Evolutionary conservation across 164 flowering plant species (phyloP), one percentile per base, ranked within the genome.

Genomic region (Magnolia kwangsiensis): DNA sequence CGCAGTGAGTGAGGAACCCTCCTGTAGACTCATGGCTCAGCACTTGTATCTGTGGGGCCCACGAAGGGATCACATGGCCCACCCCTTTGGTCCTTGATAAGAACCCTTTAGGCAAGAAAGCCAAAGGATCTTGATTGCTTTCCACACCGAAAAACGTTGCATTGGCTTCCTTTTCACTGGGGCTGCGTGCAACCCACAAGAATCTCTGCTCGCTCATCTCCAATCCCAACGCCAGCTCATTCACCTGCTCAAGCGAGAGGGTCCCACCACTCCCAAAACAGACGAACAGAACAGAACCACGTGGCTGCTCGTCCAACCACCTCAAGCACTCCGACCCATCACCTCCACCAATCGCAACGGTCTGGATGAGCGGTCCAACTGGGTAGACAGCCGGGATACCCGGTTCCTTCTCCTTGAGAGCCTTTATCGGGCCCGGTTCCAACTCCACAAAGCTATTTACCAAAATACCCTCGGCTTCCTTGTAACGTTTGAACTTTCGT

Each of bases 261-360:
- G 88, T 82, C 31, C 88, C 88, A 18, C 85, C 86, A n/a, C 86
- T 86, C 8, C 88, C 88, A 10, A 86, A 86, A 0, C 77, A 82
- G 1, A 86, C 78, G 51, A 73, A 84, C 19, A 86, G 74, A 7
- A 86, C 88, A 0, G 85, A 80, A 0, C 78, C 84, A 11, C 10
- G 58, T n/a, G 85, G 85, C 64, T 86, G 88, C 8, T 77, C 66
- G 10, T 84, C 84, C 74, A 86, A 69, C 88, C 88, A 84, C 27
- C 51, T 71, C 63, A 84, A 51, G 63, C 84, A 82, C 55, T 72
- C 77, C 0, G 58, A 18, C 58, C 68, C 74, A 20, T 61, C 74
- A 1, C 13, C 14, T 0, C 23, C 68, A 0, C 18, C 63, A 14
- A 7, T 13, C 24, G 72, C 74, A 24, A 31, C 61, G 3, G 69